Percentiles rank a stretch among this genome's conserved stretches.
Evolutionary conservation across 345 rosid species (phyloP).

Genomic region (Psidium friedrichsthalianum): DNA sequence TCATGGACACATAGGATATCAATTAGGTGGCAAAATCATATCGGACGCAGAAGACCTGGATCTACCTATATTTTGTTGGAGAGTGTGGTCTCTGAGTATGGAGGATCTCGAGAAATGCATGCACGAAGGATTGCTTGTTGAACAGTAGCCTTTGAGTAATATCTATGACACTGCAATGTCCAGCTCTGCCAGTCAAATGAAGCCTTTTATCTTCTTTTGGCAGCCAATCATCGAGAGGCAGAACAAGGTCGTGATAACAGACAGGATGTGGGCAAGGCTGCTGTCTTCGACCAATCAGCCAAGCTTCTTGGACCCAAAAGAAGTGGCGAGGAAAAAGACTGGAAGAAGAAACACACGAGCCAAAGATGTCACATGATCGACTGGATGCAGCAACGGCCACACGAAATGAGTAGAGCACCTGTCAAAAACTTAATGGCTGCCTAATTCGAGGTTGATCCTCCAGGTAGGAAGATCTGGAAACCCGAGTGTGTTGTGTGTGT

Average conservation of each 20-base stretch:
- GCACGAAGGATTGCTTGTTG: background rate
- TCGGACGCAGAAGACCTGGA: background rate
- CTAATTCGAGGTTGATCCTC: background rate
- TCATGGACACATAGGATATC: background rate
- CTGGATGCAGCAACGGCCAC: background rate
- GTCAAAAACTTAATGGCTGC: background rate
- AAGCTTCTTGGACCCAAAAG: constrained; percentile 39
- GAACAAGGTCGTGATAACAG: constrained; percentile 58
- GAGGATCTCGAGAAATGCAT: background rate
- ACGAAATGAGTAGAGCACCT: background rate
- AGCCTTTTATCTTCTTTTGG: background rate
- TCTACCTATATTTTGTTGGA: background rate
- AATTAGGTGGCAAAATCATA: background rate
- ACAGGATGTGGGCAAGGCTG: constrained; percentile 81
- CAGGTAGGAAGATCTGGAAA: background rate
- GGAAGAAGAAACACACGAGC: background rate
- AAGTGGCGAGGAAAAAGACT: constrained; percentile 7
- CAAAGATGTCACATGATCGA: background rate
- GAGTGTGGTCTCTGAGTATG: background rate
- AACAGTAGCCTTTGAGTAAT: background rate
- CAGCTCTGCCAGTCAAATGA: background rate
- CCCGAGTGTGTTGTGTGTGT: background rate
- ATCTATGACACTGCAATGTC: background rate
- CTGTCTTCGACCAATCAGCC: constrained; percentile 73
- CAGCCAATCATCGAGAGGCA: constrained; percentile 56